Conservation (phyloP, 2,329 filamentous ascomycete genomes). For the Emergomyces pasteurianus region DNA sequence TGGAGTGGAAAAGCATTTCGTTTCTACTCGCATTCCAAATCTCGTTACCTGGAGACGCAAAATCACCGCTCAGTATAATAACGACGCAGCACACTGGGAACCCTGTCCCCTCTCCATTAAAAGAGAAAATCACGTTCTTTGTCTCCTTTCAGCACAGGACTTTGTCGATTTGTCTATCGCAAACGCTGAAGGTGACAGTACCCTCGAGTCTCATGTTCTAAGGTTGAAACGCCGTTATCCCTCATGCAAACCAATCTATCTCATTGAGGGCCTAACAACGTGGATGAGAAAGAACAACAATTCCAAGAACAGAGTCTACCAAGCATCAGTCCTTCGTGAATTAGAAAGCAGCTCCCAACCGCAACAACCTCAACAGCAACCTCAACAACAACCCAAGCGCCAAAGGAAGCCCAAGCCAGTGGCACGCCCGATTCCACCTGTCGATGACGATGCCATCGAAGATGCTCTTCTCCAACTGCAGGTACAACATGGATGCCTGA, state of each 20-base stretch:
- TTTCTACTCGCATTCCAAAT: slow-evolving; percentile 30
- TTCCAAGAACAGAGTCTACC: slow-evolving; percentile 55
- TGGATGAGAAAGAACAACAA: slow-evolving; percentile 61
- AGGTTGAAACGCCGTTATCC: slow-evolving; percentile 45
- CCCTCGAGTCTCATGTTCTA: slow-evolving; percentile 48
- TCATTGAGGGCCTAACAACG: slow-evolving; percentile 55
- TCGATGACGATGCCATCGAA: slow-evolving; percentile 59
- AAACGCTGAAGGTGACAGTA: slow-evolving; percentile 24
- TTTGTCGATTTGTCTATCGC: slow-evolving; percentile 50
- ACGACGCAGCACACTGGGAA: slow-evolving; percentile 52
- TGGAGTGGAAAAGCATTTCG: slow-evolving; percentile 30
- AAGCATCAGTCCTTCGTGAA: slow-evolving; percentile 47
- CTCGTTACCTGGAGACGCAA: slow-evolving; percentile 60
- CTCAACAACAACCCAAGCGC: slow-evolving; percentile 14
- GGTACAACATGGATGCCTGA: slow-evolving; percentile 51
- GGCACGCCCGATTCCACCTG: slow-evolving; percentile 36
- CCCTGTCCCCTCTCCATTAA: slow-evolving; percentile 40
- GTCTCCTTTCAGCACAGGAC: slow-evolving; percentile 50
- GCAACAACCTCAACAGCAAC: slow-evolving; percentile 12
- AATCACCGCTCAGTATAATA: slow-evolving; percentile 50
- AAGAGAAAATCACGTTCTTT: slow-evolving; percentile 50
- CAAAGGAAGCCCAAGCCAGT: slow-evolving; percentile 30
- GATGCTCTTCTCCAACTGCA: slow-evolving; percentile 60
- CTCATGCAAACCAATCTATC: slow-evolving; percentile 48
- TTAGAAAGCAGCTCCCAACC: slow-evolving; percentile 17